Evolutionary conservation across 2,329 filamentous ascomycete genomes (phyloP).

Genomic region (Cladosporium sp.): DNA sequence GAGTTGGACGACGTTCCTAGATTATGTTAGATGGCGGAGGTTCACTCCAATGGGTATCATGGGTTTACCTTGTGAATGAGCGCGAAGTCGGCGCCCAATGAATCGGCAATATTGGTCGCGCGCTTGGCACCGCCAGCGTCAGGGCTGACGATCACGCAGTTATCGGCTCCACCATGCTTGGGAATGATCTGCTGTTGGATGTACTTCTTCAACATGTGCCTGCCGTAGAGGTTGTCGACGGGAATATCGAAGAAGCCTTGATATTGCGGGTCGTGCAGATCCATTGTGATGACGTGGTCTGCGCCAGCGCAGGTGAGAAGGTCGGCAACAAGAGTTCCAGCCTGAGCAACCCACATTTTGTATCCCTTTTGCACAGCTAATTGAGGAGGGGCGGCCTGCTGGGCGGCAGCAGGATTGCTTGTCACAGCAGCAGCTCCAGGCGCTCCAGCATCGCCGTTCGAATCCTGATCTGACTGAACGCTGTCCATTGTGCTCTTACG

Average conservation of each 20-base stretch:
- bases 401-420: conserved; percentile 32
- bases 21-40: conserved; percentile 16
- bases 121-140: conserved; percentile 96
- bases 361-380: conserved; percentile 74
- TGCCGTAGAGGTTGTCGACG: conserved; percentile 93
- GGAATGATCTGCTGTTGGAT: conserved; percentile 78
- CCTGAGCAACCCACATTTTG: conserved; percentile 97
- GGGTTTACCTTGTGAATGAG: conserved; percentile 87
- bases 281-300: conserved; percentile 97
- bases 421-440: not conserved
- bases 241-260: conserved; percentile 99
- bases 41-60: not conserved
- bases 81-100: conserved; percentile 89
- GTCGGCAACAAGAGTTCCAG: conserved; percentile 90
- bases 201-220: conserved; percentile 65
- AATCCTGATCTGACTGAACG: conserved; percentile 25
- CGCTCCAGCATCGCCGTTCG: not conserved
- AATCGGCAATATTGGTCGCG: conserved; percentile 90
- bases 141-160: conserved; percentile 79
- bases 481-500: conserved; percentile 31
- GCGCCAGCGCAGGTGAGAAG: conserved; percentile 92
- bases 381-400: conserved; percentile 59
- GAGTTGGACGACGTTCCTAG: conserved; percentile 82
- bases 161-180: conserved; percentile 57
- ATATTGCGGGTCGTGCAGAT: conserved; percentile 92